Conservation (phyloP, 257 asterid species). For the Solanum peruvianum region DNA sequence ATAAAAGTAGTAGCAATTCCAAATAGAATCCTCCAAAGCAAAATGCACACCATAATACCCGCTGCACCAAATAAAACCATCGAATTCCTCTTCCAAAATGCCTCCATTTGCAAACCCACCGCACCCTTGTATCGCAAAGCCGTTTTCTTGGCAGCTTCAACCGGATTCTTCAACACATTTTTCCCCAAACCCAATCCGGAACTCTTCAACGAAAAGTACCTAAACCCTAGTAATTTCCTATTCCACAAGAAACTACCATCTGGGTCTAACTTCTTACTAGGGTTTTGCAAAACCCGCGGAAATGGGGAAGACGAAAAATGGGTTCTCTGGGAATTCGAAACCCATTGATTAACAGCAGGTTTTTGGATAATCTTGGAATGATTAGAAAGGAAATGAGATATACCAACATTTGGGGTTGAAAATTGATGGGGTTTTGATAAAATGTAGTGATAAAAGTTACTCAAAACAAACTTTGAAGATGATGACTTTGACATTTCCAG, state of each 20-base stretch:
- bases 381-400: slow-evolving; percentile 35
- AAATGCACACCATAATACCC: slow-evolving; percentile 62
- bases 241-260: slow-evolving; percentile 5
- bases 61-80: slow-evolving; percentile 59
- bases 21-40: slow-evolving; percentile 82
- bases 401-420: slow-evolving; percentile 9
- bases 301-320: slow-evolving; percentile 31
- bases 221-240: slow-evolving; percentile 29
- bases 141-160: slow-evolving; percentile 22
- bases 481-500: slow-evolving; percentile 51
- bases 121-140: slow-evolving; percentile 56
- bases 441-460: slow-evolving; percentile 22
- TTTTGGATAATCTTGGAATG: slow-evolving; percentile 22
- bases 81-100: slow-evolving; percentile 83
- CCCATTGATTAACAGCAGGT: slow-evolving; percentile 31
- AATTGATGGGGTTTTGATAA: slow-evolving; percentile 33
- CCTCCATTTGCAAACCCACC: slow-evolving; percentile 65
- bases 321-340: slow-evolving; percentile 21
- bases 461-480: slow-evolving; percentile 31
- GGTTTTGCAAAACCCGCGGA: slow-evolving; percentile 12
- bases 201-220: slow-evolving; percentile 39
- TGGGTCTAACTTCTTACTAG: slow-evolving; percentile 15
- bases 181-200: slow-evolving; percentile 29
- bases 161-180: slow-evolving; percentile 32
- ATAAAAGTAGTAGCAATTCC: slow-evolving; percentile 70